Evolutionary conservation across 257 asterid species (phyloP), one percentile per base, ranked within the genome.

Genomic region (Nicotiana tabacum): DNA sequence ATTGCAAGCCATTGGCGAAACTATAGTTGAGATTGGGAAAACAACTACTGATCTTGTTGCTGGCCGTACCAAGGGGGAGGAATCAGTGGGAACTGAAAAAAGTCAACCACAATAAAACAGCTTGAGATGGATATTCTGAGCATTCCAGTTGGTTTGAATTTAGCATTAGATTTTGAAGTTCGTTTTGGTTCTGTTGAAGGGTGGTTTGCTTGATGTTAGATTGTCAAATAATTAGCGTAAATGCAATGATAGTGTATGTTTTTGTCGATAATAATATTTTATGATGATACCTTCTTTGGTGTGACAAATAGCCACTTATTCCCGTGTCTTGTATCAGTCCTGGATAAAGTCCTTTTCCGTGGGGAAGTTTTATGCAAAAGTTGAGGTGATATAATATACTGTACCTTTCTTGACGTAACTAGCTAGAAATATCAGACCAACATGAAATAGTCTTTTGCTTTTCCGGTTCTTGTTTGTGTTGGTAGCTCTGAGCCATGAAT

Each of bases 1-100:
- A 24, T 37, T 93, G 51, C 93, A 88, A 18, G 98, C 98, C 11
- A 89, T 95, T 18, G 99, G 97, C 57, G 97, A 95, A 88, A 95
- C 98, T 87, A 11, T 93, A 88, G 89, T 85, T 3, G 99, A 95
- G 72, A 95, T 95, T 1, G 98, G 98, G 24, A 92, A 92, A 82
- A 92, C 95, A 0, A 90, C 98, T 0, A 92, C 87, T 83, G 93
- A 90, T 27, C 90, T 95, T 8, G 90, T 95, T 0, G 80, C 81
- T 1, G 99, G 99, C 0, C 91, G 80, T 43, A 55, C 66, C 55
- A 85, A 83, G 0, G 37, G 82, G n/a, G 69, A 60, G 4, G 82
- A 43, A 74, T n/a, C 43, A 48, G 27, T 27, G 39, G 43, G 4
- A 46, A 24, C n/a, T 13, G 62, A 15, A 12, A 15, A 74, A 33